Percentiles rank a stretch among this genome's conserved stretches.
Evolutionary conservation across 306 rosid species (phyloP).

Genomic region (Pyrus pyrifolia): DNA sequence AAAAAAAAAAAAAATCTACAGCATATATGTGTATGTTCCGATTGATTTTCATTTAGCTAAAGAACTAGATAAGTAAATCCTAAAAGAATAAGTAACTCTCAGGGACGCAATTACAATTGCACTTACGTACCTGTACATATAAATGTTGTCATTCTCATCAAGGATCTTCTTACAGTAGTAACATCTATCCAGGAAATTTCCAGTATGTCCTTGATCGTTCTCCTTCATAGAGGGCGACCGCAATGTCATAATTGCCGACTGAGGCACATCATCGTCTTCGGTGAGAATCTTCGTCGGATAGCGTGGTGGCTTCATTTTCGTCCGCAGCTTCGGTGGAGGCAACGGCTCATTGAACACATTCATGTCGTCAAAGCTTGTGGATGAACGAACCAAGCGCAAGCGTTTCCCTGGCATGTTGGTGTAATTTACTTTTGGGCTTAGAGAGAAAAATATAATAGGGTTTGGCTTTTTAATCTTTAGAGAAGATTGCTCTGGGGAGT

Average conservation of each 20-base stretch:
- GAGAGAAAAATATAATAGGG: background rate
- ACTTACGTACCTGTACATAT: slow-evolving; percentile 9
- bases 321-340: background rate
- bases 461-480: background rate
- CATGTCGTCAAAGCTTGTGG: background rate
- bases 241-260: background rate
- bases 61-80: background rate
- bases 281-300: background rate
- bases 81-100: background rate
- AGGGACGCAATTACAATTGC: background rate
- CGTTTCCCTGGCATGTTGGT: slow-evolving; percentile 8
- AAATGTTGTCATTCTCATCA: background rate
- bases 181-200: background rate
- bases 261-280: background rate
- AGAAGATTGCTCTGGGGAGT: background rate
- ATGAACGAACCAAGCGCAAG: slow-evolving; percentile 4
- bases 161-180: background rate
- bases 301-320: background rate
- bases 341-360: background rate
- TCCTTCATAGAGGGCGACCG: background rate
- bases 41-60: too few species aligned
- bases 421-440: background rate
- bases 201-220: background rate
- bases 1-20: background rate
- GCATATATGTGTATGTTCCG: background rate